Conservation (phyloP, 2,329 filamentous ascomycete genomes). For the Phialophora verrucosa region DNA sequence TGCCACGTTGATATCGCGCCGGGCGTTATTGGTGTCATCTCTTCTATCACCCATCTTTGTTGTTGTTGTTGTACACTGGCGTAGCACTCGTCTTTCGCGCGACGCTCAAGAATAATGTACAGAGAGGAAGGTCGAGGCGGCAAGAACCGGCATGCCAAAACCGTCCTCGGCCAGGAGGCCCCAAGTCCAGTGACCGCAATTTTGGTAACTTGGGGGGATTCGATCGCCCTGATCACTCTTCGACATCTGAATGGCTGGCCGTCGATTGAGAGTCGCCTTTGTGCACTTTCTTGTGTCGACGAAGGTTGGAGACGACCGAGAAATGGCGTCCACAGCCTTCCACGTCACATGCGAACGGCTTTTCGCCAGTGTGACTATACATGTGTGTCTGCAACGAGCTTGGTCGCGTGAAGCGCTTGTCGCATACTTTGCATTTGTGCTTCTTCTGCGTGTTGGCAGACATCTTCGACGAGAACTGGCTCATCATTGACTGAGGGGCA, state of each 20-base stretch:
- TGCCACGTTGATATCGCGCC: constrained; percentile 13
- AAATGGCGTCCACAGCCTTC: constrained; percentile 95
- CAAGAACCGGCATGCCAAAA: constrained; percentile 11
- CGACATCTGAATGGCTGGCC: constrained; percentile 38
- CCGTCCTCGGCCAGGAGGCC: not conserved
- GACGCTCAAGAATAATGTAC: constrained; percentile 25
- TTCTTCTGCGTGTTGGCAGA: constrained; percentile 97
- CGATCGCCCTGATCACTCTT: constrained; percentile 29
- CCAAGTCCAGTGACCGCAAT: not conserved
- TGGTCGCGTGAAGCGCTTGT: constrained; percentile 93
- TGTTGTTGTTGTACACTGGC: constrained; percentile 27
- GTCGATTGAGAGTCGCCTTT: constrained; percentile 59
- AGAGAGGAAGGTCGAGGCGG: constrained; percentile 24
- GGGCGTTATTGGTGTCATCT: constrained; percentile 18
- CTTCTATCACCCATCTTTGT: constrained; percentile 22
- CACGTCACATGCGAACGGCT: constrained; percentile 93
- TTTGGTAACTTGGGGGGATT: not conserved
- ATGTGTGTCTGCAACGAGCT: constrained; percentile 96
- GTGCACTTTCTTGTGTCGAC: constrained; percentile 95
- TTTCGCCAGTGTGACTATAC: constrained; percentile 98
- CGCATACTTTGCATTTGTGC: constrained; percentile 99
- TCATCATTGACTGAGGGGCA: constrained; percentile 96
- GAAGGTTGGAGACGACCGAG: constrained; percentile 93
- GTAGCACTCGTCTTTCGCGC: constrained; percentile 16
- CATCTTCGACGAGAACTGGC: constrained; percentile 95